A percentile compares a stretch with the other conserved stretches of the same genome.
These are phyloP conservation scores for Elaeis guineensis DNA, from an alignment of 176 grass and related monocot genomes.

Conservation along the genomic window DNA sequence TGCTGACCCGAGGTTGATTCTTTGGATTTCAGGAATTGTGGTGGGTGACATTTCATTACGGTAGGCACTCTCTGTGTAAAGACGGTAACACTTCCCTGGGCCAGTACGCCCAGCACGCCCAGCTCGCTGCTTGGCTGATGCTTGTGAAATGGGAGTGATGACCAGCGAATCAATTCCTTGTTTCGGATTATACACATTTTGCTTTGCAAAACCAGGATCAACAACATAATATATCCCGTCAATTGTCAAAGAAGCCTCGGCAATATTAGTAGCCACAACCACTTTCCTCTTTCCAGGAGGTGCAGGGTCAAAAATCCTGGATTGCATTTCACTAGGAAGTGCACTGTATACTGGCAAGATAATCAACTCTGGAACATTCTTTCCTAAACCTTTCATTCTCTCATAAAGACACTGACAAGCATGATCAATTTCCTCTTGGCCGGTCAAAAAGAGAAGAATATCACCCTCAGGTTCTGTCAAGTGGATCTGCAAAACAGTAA, in stretches of 20 bases:
- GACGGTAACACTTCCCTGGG: slow-evolving; percentile 79
- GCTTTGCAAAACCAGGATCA: slow-evolving; percentile 89
- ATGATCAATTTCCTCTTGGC: slow-evolving; percentile 95
- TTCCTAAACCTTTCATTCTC: slow-evolving; percentile 88
- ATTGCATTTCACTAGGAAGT: slow-evolving; percentile 96
- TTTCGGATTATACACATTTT: slow-evolving; percentile 93
- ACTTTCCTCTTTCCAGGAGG: slow-evolving; percentile 95
- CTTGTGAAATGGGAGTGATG: slow-evolving; percentile 94
- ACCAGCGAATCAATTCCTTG: slow-evolving; percentile 83
- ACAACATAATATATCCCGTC: slow-evolving; percentile 97
- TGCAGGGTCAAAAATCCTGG: slow-evolving; percentile 87
- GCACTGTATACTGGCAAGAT: slow-evolving; percentile 94
- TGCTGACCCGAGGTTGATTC: slow-evolving; percentile 70
- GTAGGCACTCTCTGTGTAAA: slow-evolving; percentile 96
- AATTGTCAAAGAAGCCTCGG: slow-evolving; percentile 90
- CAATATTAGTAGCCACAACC: slow-evolving; percentile 91
- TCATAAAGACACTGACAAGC: slow-evolving; percentile 86
- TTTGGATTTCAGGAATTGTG: slow-evolving; percentile 88
- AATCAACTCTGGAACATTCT: slow-evolving; percentile 85
- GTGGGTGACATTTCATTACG: slow-evolving; percentile 91
- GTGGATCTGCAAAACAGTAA: slow-evolving; percentile 87
- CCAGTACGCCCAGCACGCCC: slow-evolving; percentile 92
- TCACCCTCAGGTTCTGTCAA: slow-evolving; percentile 93
- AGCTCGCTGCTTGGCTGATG: slow-evolving; percentile 90
- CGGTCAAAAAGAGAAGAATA: slow-evolving; percentile 77